phyloP scores from a whole-genome alignment of 2,329 filamentous ascomycete species.

The Colletotrichum sp. region DNA sequence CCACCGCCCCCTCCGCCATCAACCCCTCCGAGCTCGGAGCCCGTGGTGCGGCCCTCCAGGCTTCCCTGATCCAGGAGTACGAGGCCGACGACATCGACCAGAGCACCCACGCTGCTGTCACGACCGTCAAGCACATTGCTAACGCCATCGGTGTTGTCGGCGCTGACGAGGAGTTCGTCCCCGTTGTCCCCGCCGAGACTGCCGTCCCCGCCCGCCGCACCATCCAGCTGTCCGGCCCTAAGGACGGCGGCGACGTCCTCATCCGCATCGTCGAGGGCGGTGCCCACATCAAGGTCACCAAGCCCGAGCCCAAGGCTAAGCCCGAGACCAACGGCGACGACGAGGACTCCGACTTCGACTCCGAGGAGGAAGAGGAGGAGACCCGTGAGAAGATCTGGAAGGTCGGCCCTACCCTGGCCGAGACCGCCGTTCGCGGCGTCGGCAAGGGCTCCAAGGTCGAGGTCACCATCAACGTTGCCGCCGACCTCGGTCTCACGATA shows the following conservation, averaged over 20 bases:
- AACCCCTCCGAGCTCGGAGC: constrained; percentile 93
- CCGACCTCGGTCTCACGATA: constrained; percentile 80
- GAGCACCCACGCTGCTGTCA: constrained; percentile 94
- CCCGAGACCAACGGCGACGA: constrained; percentile 66
- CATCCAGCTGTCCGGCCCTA: constrained; percentile 76
- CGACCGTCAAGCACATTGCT: constrained; percentile 87
- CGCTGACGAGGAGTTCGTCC: constrained; percentile 73
- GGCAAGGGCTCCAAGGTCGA: constrained; percentile 93
- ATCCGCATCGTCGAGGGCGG: constrained; percentile 88
- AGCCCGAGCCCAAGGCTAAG: constrained; percentile 81
- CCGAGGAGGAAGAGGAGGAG: constrained; percentile 82
- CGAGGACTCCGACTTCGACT: constrained; percentile 69
- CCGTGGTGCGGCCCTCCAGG: constrained; percentile 93
- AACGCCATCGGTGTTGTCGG: constrained; percentile 87
- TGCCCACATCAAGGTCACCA: constrained; percentile 91
- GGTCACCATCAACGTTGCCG: constrained; percentile 86
- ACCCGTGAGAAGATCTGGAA: constrained; percentile 92
- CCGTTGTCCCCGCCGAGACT: constrained; percentile 85
- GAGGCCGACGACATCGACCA: constrained; percentile 93
- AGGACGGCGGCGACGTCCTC: constrained; percentile 85
- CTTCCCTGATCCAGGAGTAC: constrained; percentile 92
- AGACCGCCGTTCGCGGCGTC: constrained; percentile 81
- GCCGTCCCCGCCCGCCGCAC: constrained; percentile 88
- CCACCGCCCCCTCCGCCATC: constrained; percentile 77
- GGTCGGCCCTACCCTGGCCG: constrained; percentile 80